Conservation (phyloP, 106 monocot species). For the Amphibolis antarctica region DNA sequence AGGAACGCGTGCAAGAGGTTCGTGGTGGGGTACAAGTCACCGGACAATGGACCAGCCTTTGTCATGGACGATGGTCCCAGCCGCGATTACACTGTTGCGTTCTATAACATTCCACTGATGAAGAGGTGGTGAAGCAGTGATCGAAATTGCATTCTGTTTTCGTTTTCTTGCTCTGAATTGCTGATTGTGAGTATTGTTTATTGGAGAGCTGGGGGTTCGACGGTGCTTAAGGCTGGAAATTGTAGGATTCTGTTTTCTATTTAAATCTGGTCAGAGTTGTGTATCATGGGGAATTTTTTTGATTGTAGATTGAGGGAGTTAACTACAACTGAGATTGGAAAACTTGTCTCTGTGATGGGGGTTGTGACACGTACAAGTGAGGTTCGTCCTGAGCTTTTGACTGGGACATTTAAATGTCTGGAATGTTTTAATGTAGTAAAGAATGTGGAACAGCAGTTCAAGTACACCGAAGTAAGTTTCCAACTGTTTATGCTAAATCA, state of each 20-base stretch:
- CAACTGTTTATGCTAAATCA: not conserved
- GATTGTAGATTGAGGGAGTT: slow-evolving; percentile 67
- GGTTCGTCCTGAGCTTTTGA: slow-evolving; percentile 93
- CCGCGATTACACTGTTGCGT: slow-evolving; percentile 71
- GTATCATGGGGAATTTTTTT: not conserved
- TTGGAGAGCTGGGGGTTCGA: slow-evolving; percentile 56
- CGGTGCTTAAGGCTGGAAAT: slow-evolving; percentile 75
- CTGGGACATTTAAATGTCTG: slow-evolving; percentile 84
- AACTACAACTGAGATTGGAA: slow-evolving; percentile 85
- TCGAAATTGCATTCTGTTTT: not conserved
- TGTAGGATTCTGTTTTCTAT: too few relatives aligned
- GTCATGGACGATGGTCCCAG: slow-evolving; percentile 63
- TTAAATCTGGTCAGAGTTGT: not conserved
- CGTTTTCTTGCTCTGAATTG: not conserved
- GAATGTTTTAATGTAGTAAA: slow-evolving; percentile 63
- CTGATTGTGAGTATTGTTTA: not conserved
- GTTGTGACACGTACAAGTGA: slow-evolving; percentile 97
- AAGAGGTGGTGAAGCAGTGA: slow-evolving; percentile 41
- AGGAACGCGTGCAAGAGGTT: slow-evolving; percentile 90
- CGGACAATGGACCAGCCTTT: slow-evolving; percentile 42
- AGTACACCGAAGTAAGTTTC: slow-evolving; percentile 74
- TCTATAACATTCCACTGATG: slow-evolving; percentile 86
- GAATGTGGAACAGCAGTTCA: slow-evolving; percentile 95
- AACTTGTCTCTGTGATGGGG: slow-evolving; percentile 88
- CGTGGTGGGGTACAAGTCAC: slow-evolving; percentile 44